Percentiles rank a stretch among this genome's conserved stretches.
Conservation (phyloP, 176 grass and related monocot genomes). For the Juncus effusus region DNA sequence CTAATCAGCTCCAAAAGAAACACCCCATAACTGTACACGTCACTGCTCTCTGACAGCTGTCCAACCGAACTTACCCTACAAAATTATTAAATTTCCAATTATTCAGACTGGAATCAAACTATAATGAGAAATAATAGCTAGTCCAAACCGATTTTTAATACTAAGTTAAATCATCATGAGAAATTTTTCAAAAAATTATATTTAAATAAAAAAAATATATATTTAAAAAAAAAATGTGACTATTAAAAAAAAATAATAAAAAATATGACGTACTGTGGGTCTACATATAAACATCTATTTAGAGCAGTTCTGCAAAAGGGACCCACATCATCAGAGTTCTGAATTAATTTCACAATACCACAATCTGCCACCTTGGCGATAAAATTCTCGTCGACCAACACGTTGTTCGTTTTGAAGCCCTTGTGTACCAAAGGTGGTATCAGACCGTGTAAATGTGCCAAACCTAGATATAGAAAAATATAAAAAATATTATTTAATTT, state of each 20-base stretch:
- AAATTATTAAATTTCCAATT: background rate
- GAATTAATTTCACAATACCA: constrained; percentile 49
- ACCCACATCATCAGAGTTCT: constrained; percentile 32
- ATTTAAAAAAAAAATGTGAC: background rate
- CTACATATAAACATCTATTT: constrained; percentile 36
- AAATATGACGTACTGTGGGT: constrained; percentile 54
- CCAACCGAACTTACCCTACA: constrained; percentile 33
- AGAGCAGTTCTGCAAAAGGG: constrained; percentile 34
- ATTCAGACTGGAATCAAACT: too few relatives aligned
- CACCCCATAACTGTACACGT: constrained; percentile 84
- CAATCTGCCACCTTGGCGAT: constrained; percentile 87
- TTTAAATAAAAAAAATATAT: background rate
- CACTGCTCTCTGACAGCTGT: constrained; percentile 65
- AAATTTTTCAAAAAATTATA: background rate
- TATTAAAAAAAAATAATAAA: background rate
- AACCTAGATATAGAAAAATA: constrained; percentile 46
- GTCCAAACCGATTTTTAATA: background rate
- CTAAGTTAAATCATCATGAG: too few relatives aligned
- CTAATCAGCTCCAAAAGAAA: constrained; percentile 90
- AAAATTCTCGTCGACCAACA: constrained; percentile 94
- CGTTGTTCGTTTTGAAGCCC: constrained; percentile 84
- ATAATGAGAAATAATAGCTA: too few relatives aligned
- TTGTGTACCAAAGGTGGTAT: constrained; percentile 66
- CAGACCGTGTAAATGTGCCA: constrained; percentile 65
- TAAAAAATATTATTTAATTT: constrained; percentile 8